A percentile compares a stretch with the other conserved stretches of the same genome.
phyloP scores from a whole-genome alignment of 768 basidiomycete species.

The Suillus subluteus region DNA sequence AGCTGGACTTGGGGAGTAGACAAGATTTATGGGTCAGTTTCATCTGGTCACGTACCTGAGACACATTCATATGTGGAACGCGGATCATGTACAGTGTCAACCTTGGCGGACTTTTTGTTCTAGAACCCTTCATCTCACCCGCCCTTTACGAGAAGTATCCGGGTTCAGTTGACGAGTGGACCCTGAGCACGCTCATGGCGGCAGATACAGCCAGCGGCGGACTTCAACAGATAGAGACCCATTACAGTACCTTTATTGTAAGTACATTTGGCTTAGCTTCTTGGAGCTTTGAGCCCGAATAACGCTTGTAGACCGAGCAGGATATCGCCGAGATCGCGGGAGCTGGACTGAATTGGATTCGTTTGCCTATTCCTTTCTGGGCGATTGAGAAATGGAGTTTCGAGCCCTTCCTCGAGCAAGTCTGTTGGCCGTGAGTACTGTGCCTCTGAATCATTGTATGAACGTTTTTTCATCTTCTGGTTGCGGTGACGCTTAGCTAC shows the following conservation, averaged over 20 bases:
- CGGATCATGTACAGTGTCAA: slow-evolving; percentile 51
- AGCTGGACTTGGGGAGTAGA: slow-evolving; percentile 72
- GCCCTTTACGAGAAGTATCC: slow-evolving; percentile 64
- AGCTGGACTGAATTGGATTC: slow-evolving; percentile 84
- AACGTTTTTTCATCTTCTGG: neutral
- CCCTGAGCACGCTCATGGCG: slow-evolving; percentile 66
- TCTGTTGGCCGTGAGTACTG: slow-evolving; percentile 68
- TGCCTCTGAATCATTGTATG: slow-evolving; percentile 8
- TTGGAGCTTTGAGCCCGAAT: neutral
- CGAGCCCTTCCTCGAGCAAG: slow-evolving; percentile 77
- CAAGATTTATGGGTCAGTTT: slow-evolving; percentile 58
- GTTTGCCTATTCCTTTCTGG: slow-evolving; percentile 86
- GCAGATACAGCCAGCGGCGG: slow-evolving; percentile 66
- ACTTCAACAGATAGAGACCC: slow-evolving; percentile 66
- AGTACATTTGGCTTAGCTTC: slow-evolving; percentile 30
- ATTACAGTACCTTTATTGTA: slow-evolving; percentile 85
- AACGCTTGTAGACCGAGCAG: slow-evolving; percentile 68
- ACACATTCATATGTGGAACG: neutral
- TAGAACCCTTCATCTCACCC: slow-evolving; percentile 80
- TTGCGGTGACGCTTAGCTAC: slow-evolving; percentile 47
- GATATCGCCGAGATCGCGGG: slow-evolving; percentile 90
- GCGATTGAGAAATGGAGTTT: slow-evolving; percentile 74
- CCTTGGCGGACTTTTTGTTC: slow-evolving; percentile 74
- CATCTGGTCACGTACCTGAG: neutral
- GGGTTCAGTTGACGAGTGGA: slow-evolving; percentile 65